A percentile compares a stretch with the other conserved stretches of the same genome.
Evolutionary conservation across 305 asterid species (phyloP).

Genomic region (Caryopteris hybrid): DNA sequence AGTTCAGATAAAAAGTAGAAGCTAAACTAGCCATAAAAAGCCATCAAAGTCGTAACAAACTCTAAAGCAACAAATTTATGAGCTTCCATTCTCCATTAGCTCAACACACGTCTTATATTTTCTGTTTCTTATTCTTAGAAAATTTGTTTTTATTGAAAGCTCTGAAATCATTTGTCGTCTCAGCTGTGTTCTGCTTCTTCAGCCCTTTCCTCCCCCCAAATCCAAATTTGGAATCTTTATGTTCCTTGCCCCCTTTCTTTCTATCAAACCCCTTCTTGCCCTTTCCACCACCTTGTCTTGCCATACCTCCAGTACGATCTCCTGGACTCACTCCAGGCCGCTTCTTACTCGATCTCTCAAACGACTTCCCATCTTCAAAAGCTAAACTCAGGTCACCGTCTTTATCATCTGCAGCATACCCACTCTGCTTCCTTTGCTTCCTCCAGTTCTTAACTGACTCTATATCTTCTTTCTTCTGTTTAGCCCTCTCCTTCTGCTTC

Average conservation of each 20-base stretch:
- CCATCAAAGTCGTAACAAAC: background rate
- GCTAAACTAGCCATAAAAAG: slow-evolving; percentile 1
- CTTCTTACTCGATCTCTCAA: slow-evolving; percentile 56
- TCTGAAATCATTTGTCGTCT: slow-evolving; percentile 59
- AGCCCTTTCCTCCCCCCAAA: slow-evolving; percentile 83
- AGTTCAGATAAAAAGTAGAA: background rate
- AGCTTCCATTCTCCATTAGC: background rate
- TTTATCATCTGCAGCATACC: slow-evolving; percentile 45
- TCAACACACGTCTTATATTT: slow-evolving; percentile 22
- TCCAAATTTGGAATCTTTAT: slow-evolving; percentile 59
- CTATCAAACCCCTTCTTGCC: slow-evolving; percentile 49
- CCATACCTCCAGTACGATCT: slow-evolving; percentile 82
- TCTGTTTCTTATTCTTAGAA: slow-evolving; percentile 45
- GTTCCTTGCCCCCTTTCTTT: slow-evolving; percentile 46
- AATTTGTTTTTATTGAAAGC: slow-evolving; percentile 30
- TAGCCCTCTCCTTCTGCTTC: slow-evolving; percentile 70
- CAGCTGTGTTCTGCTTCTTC: slow-evolving; percentile 83
- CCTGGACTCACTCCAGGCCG: slow-evolving; percentile 76
- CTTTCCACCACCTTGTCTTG: slow-evolving; percentile 30
- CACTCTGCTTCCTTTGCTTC: slow-evolving; percentile 74
- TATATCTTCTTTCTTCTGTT: slow-evolving; percentile 82
- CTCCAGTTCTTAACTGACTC: slow-evolving; percentile 94
- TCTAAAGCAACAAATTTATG: background rate
- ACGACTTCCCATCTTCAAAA: slow-evolving; percentile 72
- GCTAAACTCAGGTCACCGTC: slow-evolving; percentile 51